These are phyloP conservation scores for Dianthus caryophyllus DNA, from an alignment of 148 eudicot genomes.

Conservation along the genomic window DNA sequence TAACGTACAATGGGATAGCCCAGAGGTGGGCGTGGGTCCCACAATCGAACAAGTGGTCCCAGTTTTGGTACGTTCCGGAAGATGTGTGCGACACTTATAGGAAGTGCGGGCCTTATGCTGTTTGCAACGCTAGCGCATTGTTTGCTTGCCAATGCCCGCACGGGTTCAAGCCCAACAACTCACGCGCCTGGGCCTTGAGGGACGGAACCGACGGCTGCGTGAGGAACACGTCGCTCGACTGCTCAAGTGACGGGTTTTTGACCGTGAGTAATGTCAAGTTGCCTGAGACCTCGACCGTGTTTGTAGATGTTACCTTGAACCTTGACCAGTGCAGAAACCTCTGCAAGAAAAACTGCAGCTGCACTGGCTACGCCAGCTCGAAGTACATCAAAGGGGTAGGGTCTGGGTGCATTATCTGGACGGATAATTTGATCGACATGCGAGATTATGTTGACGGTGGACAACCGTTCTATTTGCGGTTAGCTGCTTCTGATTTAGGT, in stretches of 20 bases:
- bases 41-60: slow-evolving; percentile 30
- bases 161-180: slow-evolving; percentile 47
- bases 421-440: slow-evolving; percentile 31
- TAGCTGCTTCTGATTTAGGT: slow-evolving; percentile 38
- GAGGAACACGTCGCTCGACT: slow-evolving; percentile 29
- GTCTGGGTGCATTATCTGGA: slow-evolving; percentile 38
- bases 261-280: slow-evolving; percentile 46
- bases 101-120: slow-evolving; percentile 45
- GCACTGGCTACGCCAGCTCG: slow-evolving; percentile 26
- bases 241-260: slow-evolving; percentile 47
- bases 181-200: slow-evolving; percentile 46
- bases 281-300: slow-evolving; percentile 40
- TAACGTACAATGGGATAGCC: slow-evolving; percentile 29
- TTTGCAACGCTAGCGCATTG: slow-evolving; percentile 41
- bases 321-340: slow-evolving; percentile 34
- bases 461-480: slow-evolving; percentile 34
- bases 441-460: slow-evolving; percentile 36
- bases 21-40: slow-evolving; percentile 50
- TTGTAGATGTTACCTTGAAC: slow-evolving; percentile 31
- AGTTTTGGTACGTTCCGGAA: slow-evolving; percentile 55
- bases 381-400: slow-evolving; percentile 24
- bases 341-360: slow-evolving; percentile 59
- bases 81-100: slow-evolving; percentile 59
- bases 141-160: slow-evolving; percentile 45
- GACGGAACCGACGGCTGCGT: slow-evolving; percentile 57